A percentile compares a stretch with the other conserved stretches of the same genome.
Conservation (phyloP, 1,284 basidiomycete genomes). For the Fomitiporia mediterranea region DNA sequence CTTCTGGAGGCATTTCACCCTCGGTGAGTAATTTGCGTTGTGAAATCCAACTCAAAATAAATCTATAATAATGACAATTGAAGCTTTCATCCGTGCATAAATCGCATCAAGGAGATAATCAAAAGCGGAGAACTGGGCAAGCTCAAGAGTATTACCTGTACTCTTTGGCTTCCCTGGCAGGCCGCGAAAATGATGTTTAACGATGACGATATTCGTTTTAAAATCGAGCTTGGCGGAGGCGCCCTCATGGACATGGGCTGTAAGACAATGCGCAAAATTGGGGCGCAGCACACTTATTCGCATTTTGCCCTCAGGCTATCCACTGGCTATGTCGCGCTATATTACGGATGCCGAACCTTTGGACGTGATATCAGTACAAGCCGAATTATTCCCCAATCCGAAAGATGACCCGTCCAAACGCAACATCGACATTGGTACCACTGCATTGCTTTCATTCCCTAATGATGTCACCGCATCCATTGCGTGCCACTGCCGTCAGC, state of each 20-base stretch:
- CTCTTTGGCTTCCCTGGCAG: conserved; percentile 30
- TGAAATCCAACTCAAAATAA: neutral
- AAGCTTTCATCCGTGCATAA: conserved; percentile 42
- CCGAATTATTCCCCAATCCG: conserved; percentile 2
- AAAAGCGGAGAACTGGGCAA: conserved; percentile 36
- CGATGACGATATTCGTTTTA: conserved; percentile 49
- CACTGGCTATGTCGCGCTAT: conserved; percentile 12
- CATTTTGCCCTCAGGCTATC: conserved; percentile 9
- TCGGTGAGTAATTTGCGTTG: conserved; percentile 32
- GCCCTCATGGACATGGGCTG: conserved; percentile 66
- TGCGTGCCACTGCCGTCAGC: conserved; percentile 29
- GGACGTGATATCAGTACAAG: conserved; percentile 15
- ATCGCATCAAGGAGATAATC: conserved; percentile 35
- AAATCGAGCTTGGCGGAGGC: conserved; percentile 61
- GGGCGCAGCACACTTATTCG: too few species aligned
- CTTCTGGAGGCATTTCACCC: conserved; percentile 64
- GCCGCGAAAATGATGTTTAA: conserved; percentile 29
- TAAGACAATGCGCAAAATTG: too few species aligned
- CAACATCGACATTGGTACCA: conserved; percentile 37
- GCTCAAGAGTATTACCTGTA: conserved; percentile 29
- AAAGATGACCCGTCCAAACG: conserved; percentile 5
- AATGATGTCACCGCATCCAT: conserved; percentile 32
- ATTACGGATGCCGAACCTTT: conserved; percentile 10
- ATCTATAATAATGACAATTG: too few species aligned
- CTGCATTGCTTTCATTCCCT: conserved; percentile 37